Conservation (phyloP, 768 basidiomycete species). For the Agaricus bisporus region DNA sequence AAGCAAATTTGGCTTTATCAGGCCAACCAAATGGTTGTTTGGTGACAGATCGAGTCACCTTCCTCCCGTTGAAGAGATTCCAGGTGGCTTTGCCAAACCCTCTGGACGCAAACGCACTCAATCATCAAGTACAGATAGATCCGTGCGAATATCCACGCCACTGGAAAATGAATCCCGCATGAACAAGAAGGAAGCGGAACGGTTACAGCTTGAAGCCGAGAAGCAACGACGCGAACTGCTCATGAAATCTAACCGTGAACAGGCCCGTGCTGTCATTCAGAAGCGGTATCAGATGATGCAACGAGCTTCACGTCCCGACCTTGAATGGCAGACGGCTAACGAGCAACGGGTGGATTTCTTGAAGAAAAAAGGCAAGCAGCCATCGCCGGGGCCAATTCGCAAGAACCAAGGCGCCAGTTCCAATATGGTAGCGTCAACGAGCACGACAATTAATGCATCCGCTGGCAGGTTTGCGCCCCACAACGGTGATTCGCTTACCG, state of each 20-base stretch:
- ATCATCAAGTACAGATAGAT: slow-evolving; percentile 72
- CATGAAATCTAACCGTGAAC: slow-evolving; percentile 73
- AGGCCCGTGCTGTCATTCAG: slow-evolving; percentile 88
- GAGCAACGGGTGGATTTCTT: slow-evolving; percentile 36
- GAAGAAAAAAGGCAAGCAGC: slow-evolving; percentile 45
- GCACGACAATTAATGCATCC: slow-evolving; percentile 54
- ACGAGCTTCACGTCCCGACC: slow-evolving; percentile 44
- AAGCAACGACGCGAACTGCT: slow-evolving; percentile 74
- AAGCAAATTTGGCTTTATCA: slow-evolving; percentile 61
- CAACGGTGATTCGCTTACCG: slow-evolving; percentile 19
- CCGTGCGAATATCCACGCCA: slow-evolving; percentile 51
- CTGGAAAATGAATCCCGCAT: slow-evolving; percentile 41
- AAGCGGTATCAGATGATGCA: slow-evolving; percentile 77
- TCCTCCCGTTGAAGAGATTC: slow-evolving; percentile 70
- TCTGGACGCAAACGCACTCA: slow-evolving; percentile 75
- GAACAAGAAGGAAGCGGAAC: slow-evolving; percentile 77
- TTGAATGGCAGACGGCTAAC: slow-evolving; percentile 57
- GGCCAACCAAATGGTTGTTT: slow-evolving; percentile 71
- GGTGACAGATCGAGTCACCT: slow-evolving; percentile 69
- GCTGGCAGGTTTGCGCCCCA: slow-evolving; percentile 45
- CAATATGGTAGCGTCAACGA: slow-evolving; percentile 18
- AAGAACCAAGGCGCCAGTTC: slow-evolving; percentile 35
- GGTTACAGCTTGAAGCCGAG: slow-evolving; percentile 75
- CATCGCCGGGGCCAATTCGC: slow-evolving; percentile 59
- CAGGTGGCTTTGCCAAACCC: slow-evolving; percentile 25